Base-by-base conservation (phyloP, 2,329 filamentous ascomycete genomes). In the Lojkania enalia region DNA sequence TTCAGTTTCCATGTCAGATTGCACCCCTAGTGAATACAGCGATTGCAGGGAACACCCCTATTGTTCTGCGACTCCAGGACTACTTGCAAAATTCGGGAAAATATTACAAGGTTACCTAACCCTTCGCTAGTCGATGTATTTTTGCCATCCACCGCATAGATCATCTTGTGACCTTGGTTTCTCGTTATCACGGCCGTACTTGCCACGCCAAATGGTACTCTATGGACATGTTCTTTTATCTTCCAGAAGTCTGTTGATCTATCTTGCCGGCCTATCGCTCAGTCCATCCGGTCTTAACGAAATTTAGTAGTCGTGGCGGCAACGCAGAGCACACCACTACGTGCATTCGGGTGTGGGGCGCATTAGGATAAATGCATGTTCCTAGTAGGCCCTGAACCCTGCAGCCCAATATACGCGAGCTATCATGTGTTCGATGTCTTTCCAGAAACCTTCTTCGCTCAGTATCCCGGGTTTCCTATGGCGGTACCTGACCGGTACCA, bases 291-390 rank as follows among this genome's bases (percentile, higher is more conserved):
- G 51, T 29, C 15, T 42, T 49, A n/a, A n/a, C n/a, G n/a, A n/a
- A n/a, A n/a, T n/a, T 42, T 39, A 36, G 20, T 20, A 25, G 30
- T 23, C 35, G 42, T 44, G 42, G 51, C 47, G 35, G 46, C 49
- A 21, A 39, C 42, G 38, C 44, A 33, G 29, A 29, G 20, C 38
- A 39, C 39, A 44, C 47, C 46, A 53, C 32, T 35, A 19, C 27
- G 20, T 7, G 38, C 35, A 40, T 40, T n/a, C 35, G 36, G n/a
- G 41, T 55, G 46, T 56, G 53, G 48, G 50, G 32, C 42, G 32
- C 37, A 25, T 50, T 43, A 55, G 57, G 54, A 35, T 63, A 57
- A 58, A 58, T 59, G 44, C 51, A 53, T 37, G 41, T 42, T 41
- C 42, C 45, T 44, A 55, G 54, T 7, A 52, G 47, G 49, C 49